Base-by-base conservation (phyloP, 148 eudicot genomes). In the Arctostaphylos glauca region DNA sequence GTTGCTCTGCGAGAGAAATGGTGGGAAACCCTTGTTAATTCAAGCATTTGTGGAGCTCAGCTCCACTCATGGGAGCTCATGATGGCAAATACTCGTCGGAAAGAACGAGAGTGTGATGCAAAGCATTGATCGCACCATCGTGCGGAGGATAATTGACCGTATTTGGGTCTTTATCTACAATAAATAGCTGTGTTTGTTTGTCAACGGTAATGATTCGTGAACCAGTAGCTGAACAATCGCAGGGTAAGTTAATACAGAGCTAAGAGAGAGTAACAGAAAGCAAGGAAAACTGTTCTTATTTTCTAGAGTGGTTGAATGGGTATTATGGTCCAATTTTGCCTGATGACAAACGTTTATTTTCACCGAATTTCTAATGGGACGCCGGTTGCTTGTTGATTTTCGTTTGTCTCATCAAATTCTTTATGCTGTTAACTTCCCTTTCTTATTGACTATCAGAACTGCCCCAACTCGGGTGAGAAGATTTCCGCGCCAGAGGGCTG, bases 401-500 rank as follows among this genome's bases (percentile, higher is more conserved):
- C 8, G 21, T 54, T 38, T 54, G 80, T 31, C 21, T 5, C 44
- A 9, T 78, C 53, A 47, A 5, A 58, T 3, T 10, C 18, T 12
- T 44, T 44, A 0, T 43, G 47, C 70, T 5, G 52, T n/a, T 44
- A 44, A 79, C 10, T 6, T 60, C 2, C 6, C 59, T 3, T 25
- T 50, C 6, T 55, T 21, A 6, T 46, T 80, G 50, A 56, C 19
- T 78, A 77, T 8, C 84, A 94, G 98, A 90, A 87, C 84, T 94
- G 98, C 88, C 85, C 83, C 71, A 77, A 80, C 58, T 85, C 77
- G 1, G 83, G 76, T 66, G 67, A 84, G 12, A 82, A 72, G 31
- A 83, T 21, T 12, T 48, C 89, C 18, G 48, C 78, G 23, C 10
- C 55, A 15, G 80, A 83, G 18, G 93, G 92, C 72, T 94, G 98